These are phyloP conservation scores for Globisporangium spinosum DNA, from an alignment of 352 stramenopile genomes.

Conservation along the genomic window DNA sequence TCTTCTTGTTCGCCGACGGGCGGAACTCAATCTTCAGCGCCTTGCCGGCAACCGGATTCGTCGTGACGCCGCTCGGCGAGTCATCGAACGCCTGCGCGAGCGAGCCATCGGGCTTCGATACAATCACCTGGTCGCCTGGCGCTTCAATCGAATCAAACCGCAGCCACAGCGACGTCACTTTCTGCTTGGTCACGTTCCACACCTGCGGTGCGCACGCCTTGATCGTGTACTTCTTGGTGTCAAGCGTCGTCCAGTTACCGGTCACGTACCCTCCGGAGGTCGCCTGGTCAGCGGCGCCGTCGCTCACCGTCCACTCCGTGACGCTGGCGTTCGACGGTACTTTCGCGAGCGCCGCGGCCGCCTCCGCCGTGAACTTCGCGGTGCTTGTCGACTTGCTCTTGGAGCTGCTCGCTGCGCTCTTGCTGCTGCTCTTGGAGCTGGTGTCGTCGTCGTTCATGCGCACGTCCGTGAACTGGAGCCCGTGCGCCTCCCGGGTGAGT, in stretches of 20 bases:
- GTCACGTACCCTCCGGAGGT: slow-evolving; percentile 36
- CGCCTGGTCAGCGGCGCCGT: slow-evolving; percentile 12
- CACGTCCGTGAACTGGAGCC: slow-evolving; percentile 15
- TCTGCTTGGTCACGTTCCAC: slow-evolving; percentile 50
- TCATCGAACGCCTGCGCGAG: slow-evolving; percentile 24
- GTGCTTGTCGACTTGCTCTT: not conserved
- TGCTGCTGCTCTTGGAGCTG: not conserved
- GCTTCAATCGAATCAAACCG: slow-evolving; percentile 32
- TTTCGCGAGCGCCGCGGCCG: slow-evolving; percentile 6
- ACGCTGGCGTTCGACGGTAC: not conserved
- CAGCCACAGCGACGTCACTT: slow-evolving; percentile 37
- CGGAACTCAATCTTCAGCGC: slow-evolving; percentile 41
- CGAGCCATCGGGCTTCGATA: slow-evolving; percentile 32
- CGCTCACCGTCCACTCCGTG: slow-evolving; percentile 12
- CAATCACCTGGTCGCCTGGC: slow-evolving; percentile 37
- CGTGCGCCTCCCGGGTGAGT: not conserved
- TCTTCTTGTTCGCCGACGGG: slow-evolving; percentile 22
- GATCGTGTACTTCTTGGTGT: slow-evolving; percentile 35
- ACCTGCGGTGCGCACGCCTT: slow-evolving; percentile 33
- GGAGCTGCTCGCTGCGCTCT: not conserved
- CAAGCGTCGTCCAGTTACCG: slow-evolving; percentile 29
- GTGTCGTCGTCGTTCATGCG: not conserved
- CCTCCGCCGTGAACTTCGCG: slow-evolving; percentile 9
- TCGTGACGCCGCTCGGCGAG: slow-evolving; percentile 26
- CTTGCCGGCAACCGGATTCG: slow-evolving; percentile 28